Conservation (phyloP, 352 stramenopile genomes). For the Phytophthora meadii region DNA sequence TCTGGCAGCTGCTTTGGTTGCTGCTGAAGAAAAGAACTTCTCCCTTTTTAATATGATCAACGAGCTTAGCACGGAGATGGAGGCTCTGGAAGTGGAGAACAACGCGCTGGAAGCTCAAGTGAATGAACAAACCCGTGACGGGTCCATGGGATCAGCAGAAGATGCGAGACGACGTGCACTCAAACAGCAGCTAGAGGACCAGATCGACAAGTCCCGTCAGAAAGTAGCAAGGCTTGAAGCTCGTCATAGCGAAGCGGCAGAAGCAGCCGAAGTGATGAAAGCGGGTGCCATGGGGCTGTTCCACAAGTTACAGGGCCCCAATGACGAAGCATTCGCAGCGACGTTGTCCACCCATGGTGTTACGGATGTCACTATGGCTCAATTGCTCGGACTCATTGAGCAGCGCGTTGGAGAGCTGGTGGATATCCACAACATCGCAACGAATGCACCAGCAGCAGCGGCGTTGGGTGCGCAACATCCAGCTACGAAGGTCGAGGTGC, state of each 20-base stretch:
- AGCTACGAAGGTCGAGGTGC: slow-evolving; percentile 39
- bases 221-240: slow-evolving; percentile 75
- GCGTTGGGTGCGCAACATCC: slow-evolving; percentile 34
- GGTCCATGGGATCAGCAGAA: slow-evolving; percentile 57
- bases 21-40: slow-evolving; percentile 95
- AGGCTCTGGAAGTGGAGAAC: slow-evolving; percentile 88
- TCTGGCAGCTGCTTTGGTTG: slow-evolving; percentile 84
- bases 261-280: slow-evolving; percentile 80
- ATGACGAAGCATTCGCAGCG: slow-evolving; percentile 76
- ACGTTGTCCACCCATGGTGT: slow-evolving; percentile 73
- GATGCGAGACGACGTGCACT: slow-evolving; percentile 65
- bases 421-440: slow-evolving; percentile 88
- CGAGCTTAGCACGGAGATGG: slow-evolving; percentile 92
- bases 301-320: slow-evolving; percentile 79
- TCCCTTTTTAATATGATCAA: slow-evolving; percentile 96
- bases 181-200: slow-evolving; percentile 78
- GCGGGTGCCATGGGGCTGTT: slow-evolving; percentile 77
- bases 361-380: slow-evolving; percentile 83
- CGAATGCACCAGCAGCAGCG: slow-evolving; percentile 46
- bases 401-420: slow-evolving; percentile 87
- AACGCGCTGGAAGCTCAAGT: slow-evolving; percentile 71
- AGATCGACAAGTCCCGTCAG: slow-evolving; percentile 87
- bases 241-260: slow-evolving; percentile 64
- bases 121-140: slow-evolving; percentile 43
- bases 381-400: slow-evolving; percentile 85